Evolutionary conservation across 2,329 filamentous ascomycete genomes (phyloP).

Genomic region (Fusarium circinatum): DNA sequence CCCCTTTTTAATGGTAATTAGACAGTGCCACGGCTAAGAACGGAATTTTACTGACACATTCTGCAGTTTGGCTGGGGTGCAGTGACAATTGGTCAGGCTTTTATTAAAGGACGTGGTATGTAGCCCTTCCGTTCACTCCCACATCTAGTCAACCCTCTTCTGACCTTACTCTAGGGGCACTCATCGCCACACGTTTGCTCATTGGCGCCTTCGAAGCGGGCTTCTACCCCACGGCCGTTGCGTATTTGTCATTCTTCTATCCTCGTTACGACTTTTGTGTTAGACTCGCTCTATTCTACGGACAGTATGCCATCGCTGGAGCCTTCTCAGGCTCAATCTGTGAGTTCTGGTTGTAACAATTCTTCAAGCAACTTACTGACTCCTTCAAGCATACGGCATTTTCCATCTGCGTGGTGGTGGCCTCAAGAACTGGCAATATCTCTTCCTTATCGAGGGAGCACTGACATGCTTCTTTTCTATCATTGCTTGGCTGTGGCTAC

Average conservation of each 20-base stretch:
- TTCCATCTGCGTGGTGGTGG: constrained; percentile 39
- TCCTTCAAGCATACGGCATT: constrained; percentile 40
- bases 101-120: constrained; percentile 41
- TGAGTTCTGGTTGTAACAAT: constrained; percentile 7
- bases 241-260: constrained; percentile 43
- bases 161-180: constrained; percentile 32
- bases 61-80: constrained; percentile 41
- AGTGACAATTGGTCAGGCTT: constrained; percentile 42
- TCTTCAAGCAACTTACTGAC: constrained; percentile 1
- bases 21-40: background rate
- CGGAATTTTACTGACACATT: constrained; percentile 12
- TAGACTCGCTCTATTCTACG: constrained; percentile 44
- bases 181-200: constrained; percentile 41
- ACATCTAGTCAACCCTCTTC: background rate
- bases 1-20: constrained; percentile 41
- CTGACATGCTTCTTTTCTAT: constrained; percentile 47
- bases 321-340: constrained; percentile 45
- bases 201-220: constrained; percentile 44
- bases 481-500: constrained; percentile 42
- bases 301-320: constrained; percentile 43
- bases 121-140: background rate
- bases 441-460: constrained; percentile 75
- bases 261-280: constrained; percentile 41
- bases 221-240: constrained; percentile 45
- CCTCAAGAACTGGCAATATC: constrained; percentile 71